These are phyloP conservation scores for Microcos paniculata DNA, from an alignment of 345 rosid species.

Conservation along the genomic window DNA sequence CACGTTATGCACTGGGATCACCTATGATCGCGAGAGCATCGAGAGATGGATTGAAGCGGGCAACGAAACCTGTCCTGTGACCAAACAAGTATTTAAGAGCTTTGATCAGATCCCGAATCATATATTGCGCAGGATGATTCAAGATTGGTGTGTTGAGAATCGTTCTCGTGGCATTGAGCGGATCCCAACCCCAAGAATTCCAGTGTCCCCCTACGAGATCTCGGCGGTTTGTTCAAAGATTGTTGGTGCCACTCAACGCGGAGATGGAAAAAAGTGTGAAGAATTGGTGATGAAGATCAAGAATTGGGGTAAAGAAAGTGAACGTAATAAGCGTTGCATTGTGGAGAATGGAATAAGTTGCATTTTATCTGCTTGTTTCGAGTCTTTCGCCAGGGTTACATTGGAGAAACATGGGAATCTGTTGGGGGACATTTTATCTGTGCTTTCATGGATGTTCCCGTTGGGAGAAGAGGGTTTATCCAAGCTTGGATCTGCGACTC, in stretches of 20 bases:
- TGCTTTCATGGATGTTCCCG: slow-evolving; percentile 46
- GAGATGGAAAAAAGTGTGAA: slow-evolving; percentile 29
- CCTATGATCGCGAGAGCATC: slow-evolving; percentile 73
- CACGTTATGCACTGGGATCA: slow-evolving; percentile 67
- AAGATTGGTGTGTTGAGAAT: slow-evolving; percentile 75
- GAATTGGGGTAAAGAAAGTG: slow-evolving; percentile 54
- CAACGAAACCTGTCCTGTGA: slow-evolving; percentile 65
- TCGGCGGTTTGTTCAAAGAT: slow-evolving; percentile 31
- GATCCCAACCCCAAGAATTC: slow-evolving; percentile 83
- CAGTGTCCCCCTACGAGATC: slow-evolving; percentile 42
- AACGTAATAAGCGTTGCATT: slow-evolving; percentile 55
- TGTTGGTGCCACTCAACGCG: background rate
- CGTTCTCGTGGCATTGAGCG: slow-evolving; percentile 56
- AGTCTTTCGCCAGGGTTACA: slow-evolving; percentile 32
- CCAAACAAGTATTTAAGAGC: slow-evolving; percentile 42
- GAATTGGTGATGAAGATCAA: slow-evolving; percentile 50
- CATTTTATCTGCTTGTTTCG: slow-evolving; percentile 42
- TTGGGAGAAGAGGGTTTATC: slow-evolving; percentile 38
- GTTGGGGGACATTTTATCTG: slow-evolving; percentile 51
- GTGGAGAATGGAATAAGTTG: slow-evolving; percentile 37
- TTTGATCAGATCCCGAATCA: slow-evolving; percentile 80
- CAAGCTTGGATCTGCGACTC: slow-evolving; percentile 38
- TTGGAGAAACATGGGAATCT: slow-evolving; percentile 27
- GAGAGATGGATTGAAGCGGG: slow-evolving; percentile 80
- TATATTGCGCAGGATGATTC: slow-evolving; percentile 63